Evolutionary conservation across 768 basidiomycete species (phyloP).

Genomic region (Suillus weaverae): DNA sequence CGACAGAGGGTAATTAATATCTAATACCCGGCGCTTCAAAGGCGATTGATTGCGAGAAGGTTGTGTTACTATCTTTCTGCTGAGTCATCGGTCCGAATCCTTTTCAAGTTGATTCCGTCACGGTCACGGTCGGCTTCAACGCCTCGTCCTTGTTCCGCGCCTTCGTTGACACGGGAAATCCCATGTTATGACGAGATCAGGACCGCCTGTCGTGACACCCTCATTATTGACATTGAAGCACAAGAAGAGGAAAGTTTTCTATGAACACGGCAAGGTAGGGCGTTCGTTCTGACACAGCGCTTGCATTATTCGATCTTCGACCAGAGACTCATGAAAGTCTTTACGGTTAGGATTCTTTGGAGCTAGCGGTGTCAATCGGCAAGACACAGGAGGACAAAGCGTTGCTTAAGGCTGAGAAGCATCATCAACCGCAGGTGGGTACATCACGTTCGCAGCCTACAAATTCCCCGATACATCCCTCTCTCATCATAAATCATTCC

Average conservation of each 20-base stretch:
- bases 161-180: constrained; percentile 10
- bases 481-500: constrained; percentile 17
- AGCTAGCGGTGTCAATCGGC: constrained; percentile 49
- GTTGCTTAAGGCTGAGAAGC: constrained; percentile 39
- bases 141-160: not conserved
- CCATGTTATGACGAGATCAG: constrained; percentile 28
- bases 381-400: constrained; percentile 45
- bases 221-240: constrained; percentile 24
- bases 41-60: not conserved
- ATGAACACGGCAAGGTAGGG: constrained; percentile 35
- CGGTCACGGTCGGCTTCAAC: constrained; percentile 14
- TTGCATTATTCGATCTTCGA: constrained; percentile 13
- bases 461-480: constrained; percentile 19
- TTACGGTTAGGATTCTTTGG: constrained; percentile 43
- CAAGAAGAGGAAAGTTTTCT: constrained; percentile 29
- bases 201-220: constrained; percentile 19
- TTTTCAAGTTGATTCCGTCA: constrained; percentile 11
- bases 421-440: constrained; percentile 40
- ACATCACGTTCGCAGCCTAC: constrained; percentile 12
- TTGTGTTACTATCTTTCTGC: constrained; percentile 14
- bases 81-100: constrained; percentile 26
- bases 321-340: constrained; percentile 21
- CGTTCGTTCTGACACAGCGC: constrained; percentile 12
- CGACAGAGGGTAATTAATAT: not conserved
- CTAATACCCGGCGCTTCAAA: not conserved